Percentiles rank a stretch among this genome's conserved stretches.
Evolutionary conservation across 805 yeast species (phyloP).

Genomic region (Hanseniaspora opuntiae): DNA sequence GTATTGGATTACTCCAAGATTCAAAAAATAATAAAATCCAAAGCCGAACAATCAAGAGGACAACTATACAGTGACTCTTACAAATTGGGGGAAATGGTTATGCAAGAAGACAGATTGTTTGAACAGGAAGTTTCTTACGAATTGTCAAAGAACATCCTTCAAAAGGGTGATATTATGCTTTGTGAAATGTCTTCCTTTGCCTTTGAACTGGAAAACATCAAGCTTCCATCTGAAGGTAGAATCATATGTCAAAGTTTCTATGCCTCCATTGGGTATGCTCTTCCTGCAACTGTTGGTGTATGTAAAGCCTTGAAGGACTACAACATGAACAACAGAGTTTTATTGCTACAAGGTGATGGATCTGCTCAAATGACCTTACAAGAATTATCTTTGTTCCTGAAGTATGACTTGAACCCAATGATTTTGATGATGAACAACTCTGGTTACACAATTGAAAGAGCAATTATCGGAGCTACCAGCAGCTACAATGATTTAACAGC

Average conservation of each 20-base stretch:
- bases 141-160: slow-evolving; percentile 33
- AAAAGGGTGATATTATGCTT: slow-evolving; percentile 57
- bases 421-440: slow-evolving; percentile 67
- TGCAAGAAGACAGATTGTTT: slow-evolving; percentile 6
- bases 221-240: slow-evolving; percentile 41
- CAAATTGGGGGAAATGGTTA: neutral
- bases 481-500: slow-evolving; percentile 72
- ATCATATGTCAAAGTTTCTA: slow-evolving; percentile 59
- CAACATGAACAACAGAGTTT: slow-evolving; percentile 39
- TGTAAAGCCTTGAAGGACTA: slow-evolving; percentile 56
- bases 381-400: slow-evolving; percentile 55
- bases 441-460: slow-evolving; percentile 84
- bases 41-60: slow-evolving; percentile 10
- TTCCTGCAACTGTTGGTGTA: slow-evolving; percentile 77
- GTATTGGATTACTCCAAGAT: slow-evolving; percentile 25
- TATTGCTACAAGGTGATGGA: slow-evolving; percentile 81
- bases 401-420: slow-evolving; percentile 49
- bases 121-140: slow-evolving; percentile 36
- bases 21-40: neutral
- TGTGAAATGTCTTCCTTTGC: slow-evolving; percentile 75
- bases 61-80: slow-evolving; percentile 8
- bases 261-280: slow-evolving; percentile 76
- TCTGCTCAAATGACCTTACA: slow-evolving; percentile 90
- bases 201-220: slow-evolving; percentile 59
- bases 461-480: slow-evolving; percentile 64